A percentile compares a stretch with the other conserved stretches of the same genome.
These are phyloP conservation scores for Blastobotrys petasosporus DNA, from an alignment of 1,139 yeast species.

Conservation along the genomic window DNA sequence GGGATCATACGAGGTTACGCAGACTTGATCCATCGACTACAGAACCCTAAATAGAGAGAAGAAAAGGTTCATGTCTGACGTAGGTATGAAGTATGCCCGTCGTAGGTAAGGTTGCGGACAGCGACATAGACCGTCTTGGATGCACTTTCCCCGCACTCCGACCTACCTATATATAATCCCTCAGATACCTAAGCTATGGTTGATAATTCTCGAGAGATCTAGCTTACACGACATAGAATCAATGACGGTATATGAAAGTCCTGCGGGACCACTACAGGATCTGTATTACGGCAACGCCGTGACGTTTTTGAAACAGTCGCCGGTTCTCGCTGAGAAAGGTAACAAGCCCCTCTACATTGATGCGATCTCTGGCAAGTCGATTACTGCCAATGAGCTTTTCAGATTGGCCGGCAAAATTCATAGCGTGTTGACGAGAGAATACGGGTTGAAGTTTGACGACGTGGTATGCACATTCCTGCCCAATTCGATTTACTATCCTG, in stretches of 20 bases:
- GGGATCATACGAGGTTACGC: no score
- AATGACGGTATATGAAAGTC: conserved; percentile 15
- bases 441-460: conserved; percentile 26
- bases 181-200: no score
- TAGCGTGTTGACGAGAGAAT: conserved; percentile 22
- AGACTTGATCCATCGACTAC: background rate
- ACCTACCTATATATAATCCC: no score
- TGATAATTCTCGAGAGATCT: no score
- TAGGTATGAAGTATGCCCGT: no score
- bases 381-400: conserved; percentile 23
- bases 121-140: no score
- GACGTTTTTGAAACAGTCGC: conserved; percentile 20
- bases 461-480: conserved; percentile 32
- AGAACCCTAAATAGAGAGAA: background rate
- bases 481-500: conserved; percentile 30
- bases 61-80: no score
- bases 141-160: no score
- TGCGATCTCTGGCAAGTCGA: conserved; percentile 21
- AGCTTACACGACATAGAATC: no score
- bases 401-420: conserved; percentile 22
- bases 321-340: conserved; percentile 13
- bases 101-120: no score
- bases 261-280: conserved; percentile 17
- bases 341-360: conserved; percentile 24
- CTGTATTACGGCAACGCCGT: conserved; percentile 23